phyloP scores from a whole-genome alignment of 106 monocot species.

The Amphibolis antarctica region DNA sequence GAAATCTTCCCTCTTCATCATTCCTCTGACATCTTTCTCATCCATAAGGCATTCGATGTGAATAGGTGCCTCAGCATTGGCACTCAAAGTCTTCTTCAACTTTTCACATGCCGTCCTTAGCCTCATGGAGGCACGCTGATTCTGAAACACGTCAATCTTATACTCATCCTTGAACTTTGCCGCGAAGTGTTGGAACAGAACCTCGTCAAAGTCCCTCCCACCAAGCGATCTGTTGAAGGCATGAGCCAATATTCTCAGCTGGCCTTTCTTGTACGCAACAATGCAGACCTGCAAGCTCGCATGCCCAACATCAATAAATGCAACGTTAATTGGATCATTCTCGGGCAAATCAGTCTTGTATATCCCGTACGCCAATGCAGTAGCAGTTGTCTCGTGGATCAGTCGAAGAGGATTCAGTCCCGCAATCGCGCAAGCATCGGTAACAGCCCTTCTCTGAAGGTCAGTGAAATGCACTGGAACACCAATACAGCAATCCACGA shows the following conservation, averaged over 20 bases:
- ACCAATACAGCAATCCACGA: slow-evolving; percentile 80
- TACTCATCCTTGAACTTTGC: slow-evolving; percentile 66
- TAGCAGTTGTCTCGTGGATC: slow-evolving; percentile 77
- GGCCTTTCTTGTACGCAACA: slow-evolving; percentile 65
- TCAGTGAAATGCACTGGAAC: slow-evolving; percentile 82
- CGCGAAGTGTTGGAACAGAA: slow-evolving; percentile 61
- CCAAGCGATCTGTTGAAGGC: slow-evolving; percentile 57
- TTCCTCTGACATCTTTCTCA: slow-evolving; percentile 81
- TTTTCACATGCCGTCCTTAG: slow-evolving; percentile 67
- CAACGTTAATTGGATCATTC: slow-evolving; percentile 35
- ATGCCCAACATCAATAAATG: slow-evolving; percentile 83
- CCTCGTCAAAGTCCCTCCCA: slow-evolving; percentile 91
- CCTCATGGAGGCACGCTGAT: slow-evolving; percentile 70
- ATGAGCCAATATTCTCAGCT: slow-evolving; percentile 68
- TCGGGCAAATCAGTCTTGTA: slow-evolving; percentile 74
- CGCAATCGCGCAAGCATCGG: slow-evolving; percentile 69
- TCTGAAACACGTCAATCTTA: slow-evolving; percentile 73
- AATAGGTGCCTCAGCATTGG: slow-evolving; percentile 74
- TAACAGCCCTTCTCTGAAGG: slow-evolving; percentile 59
- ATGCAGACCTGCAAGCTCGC: slow-evolving; percentile 89
- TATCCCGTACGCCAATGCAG: slow-evolving; percentile 54
- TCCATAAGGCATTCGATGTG: slow-evolving; percentile 88
- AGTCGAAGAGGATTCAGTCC: slow-evolving; percentile 65
- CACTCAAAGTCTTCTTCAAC: slow-evolving; percentile 79
- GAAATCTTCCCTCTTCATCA: slow-evolving; percentile 77